Conservation (phyloP, 2,329 filamentous ascomycete genomes). For the Fusarium robinianum region DNA sequence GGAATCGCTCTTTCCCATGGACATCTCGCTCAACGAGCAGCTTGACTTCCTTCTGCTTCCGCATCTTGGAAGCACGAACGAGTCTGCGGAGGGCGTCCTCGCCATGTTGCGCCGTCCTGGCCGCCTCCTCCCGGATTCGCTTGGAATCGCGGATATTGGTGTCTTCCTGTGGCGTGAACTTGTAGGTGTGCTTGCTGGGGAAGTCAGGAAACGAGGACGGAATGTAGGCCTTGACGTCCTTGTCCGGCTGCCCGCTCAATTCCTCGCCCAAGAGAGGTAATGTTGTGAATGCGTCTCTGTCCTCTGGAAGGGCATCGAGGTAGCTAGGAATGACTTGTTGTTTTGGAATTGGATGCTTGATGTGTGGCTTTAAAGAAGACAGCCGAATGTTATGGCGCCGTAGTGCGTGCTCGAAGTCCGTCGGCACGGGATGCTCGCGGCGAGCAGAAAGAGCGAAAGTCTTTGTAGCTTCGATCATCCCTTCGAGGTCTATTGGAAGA, state of each 20-base stretch:
- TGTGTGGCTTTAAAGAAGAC: slow-evolving; percentile 58
- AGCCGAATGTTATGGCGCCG: slow-evolving; percentile 56
- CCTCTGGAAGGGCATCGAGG: slow-evolving; percentile 43
- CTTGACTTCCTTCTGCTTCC: slow-evolving; percentile 67
- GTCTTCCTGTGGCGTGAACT: slow-evolving; percentile 59
- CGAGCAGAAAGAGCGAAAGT: slow-evolving; percentile 53
- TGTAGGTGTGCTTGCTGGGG: slow-evolving; percentile 67
- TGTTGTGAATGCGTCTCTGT: slow-evolving; percentile 47
- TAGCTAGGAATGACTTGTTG: slow-evolving; percentile 46
- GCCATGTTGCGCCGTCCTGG: slow-evolving; percentile 63
- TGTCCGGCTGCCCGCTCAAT: slow-evolving; percentile 62
- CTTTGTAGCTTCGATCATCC: slow-evolving; percentile 55
- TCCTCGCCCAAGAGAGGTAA: slow-evolving; percentile 57
- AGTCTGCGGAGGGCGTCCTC: slow-evolving; percentile 64
- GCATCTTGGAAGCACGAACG: slow-evolving; percentile 65
- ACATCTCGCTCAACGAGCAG: slow-evolving; percentile 57
- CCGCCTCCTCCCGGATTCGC: slow-evolving; percentile 63
- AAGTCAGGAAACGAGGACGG: slow-evolving; percentile 64
- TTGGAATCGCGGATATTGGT: slow-evolving; percentile 55
- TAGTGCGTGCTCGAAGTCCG: slow-evolving; percentile 61
- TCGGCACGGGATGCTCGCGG: slow-evolving; percentile 57
- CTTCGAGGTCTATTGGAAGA: slow-evolving; percentile 50
- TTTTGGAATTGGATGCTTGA: slow-evolving; percentile 56
- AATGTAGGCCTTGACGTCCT: slow-evolving; percentile 59
- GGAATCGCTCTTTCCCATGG: slow-evolving; percentile 59